A percentile compares a stretch with the other conserved stretches of the same genome.
Evolutionary conservation across 2,329 filamentous ascomycete species (phyloP).

Genomic region (Trichoderma citrinoviride): DNA sequence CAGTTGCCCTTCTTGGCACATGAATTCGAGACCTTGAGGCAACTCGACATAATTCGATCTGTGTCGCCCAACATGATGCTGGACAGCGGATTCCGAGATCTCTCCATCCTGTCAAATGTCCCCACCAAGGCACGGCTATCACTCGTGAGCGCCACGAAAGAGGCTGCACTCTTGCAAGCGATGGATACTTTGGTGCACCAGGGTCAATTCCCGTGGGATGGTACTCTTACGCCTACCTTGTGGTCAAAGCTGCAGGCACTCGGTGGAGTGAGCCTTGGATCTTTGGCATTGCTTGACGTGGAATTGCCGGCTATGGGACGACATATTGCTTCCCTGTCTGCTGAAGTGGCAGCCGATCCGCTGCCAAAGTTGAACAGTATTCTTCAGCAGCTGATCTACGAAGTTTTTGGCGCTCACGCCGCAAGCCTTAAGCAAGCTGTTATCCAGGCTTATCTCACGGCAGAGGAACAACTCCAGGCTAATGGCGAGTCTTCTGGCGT

Average conservation of each 20-base stretch:
- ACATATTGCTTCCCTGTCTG: slow-evolving; percentile 50
- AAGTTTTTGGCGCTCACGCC: slow-evolving; percentile 43
- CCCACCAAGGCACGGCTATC: slow-evolving; percentile 37
- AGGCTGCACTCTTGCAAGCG: slow-evolving; percentile 44
- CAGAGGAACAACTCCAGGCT: slow-evolving; percentile 25
- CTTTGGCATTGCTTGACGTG: slow-evolving; percentile 60
- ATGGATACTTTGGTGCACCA: slow-evolving; percentile 48
- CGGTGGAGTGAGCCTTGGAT: slow-evolving; percentile 54
- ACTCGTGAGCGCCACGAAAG: slow-evolving; percentile 35
- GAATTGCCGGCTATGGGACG: slow-evolving; percentile 62
- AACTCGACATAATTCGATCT: slow-evolving; percentile 46
- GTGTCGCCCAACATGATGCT: neutral
- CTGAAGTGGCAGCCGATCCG: slow-evolving; percentile 50
- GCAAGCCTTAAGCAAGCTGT: slow-evolving; percentile 32
- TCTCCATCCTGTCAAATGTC: slow-evolving; percentile 46
- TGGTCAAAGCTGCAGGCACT: slow-evolving; percentile 54
- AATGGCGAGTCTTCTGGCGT: neutral
- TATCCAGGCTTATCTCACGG: slow-evolving; percentile 29
- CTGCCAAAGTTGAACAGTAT: slow-evolving; percentile 47
- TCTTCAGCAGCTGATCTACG: slow-evolving; percentile 46
- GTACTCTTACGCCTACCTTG: slow-evolving; percentile 44
- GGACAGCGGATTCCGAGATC: slow-evolving; percentile 9
- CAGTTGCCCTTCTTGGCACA: slow-evolving; percentile 50
- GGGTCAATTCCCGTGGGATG: slow-evolving; percentile 40
- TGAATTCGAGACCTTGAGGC: slow-evolving; percentile 58